Evolutionary conservation across 2,329 filamentous ascomycete genomes (phyloP).

Genomic region (Monilinia vaccinii-corymbosi): DNA sequence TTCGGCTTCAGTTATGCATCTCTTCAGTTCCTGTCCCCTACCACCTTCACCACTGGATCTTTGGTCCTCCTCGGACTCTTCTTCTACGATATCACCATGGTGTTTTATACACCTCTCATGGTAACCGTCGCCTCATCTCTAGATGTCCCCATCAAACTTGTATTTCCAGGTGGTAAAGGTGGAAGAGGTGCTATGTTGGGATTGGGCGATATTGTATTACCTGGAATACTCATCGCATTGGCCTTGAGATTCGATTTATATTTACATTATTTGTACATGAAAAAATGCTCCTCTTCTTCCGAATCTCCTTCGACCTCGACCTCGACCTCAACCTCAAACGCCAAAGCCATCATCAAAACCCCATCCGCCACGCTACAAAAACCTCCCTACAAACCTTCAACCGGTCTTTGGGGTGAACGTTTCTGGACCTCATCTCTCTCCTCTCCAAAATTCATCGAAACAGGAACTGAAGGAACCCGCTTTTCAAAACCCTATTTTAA

Average conservation of each 20-base stretch:
- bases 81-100: constrained; percentile 91
- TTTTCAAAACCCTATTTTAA: constrained; percentile 86
- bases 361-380: constrained; percentile 31
- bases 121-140: constrained; percentile 78
- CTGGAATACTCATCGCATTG: constrained; percentile 81
- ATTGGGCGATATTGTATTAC: constrained; percentile 87
- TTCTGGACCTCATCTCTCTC: constrained; percentile 54
- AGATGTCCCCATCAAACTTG: constrained; percentile 86
- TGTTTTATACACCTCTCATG: constrained; percentile 83
- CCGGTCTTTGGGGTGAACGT: constrained; percentile 71
- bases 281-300: constrained; percentile 36
- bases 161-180: constrained; percentile 49
- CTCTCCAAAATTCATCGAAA: background rate
- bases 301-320: constrained; percentile 6
- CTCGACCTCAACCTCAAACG: background rate
- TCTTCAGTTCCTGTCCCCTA: constrained; percentile 77
- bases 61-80: constrained; percentile 73
- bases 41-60: constrained; percentile 74
- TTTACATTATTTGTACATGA: constrained; percentile 65
- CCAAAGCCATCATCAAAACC: background rate
- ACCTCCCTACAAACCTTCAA: constrained; percentile 45
- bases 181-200: constrained; percentile 73
- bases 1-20: constrained; percentile 80
- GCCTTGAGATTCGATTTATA: constrained; percentile 89
- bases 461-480: constrained; percentile 20